These are phyloP conservation scores for Globomyces pollinis-pini DNA, from an alignment of 192 early-diverging fungal genomes.

Conservation along the genomic window DNA sequence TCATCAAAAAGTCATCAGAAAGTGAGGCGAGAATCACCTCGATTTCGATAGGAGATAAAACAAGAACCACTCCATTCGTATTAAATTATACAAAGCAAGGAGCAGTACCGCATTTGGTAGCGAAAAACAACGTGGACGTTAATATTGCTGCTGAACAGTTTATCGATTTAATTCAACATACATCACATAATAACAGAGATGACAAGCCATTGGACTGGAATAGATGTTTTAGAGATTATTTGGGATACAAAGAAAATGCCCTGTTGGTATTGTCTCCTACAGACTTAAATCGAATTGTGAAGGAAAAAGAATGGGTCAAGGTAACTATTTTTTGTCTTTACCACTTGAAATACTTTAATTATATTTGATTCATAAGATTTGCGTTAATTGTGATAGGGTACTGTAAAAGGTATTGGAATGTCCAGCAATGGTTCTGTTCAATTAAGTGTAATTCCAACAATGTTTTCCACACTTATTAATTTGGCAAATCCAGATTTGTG, in stretches of 20 bases:
- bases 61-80: not conserved
- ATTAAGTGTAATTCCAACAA: not conserved
- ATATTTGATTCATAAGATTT: too few relatives aligned
- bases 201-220: not conserved
- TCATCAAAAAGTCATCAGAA: too few relatives aligned
- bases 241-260: not conserved
- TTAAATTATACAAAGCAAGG: slow-evolving; percentile 4
- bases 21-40: too few relatives aligned
- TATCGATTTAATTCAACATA: not conserved
- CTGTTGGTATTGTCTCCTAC: not conserved
- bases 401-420: slow-evolving; percentile 8
- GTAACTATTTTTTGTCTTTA: not conserved
- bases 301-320: not conserved
- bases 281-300: not conserved
- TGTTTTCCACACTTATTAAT: not conserved
- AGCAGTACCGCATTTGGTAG: slow-evolving; percentile 3
- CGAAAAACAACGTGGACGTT: not conserved
- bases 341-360: not conserved
- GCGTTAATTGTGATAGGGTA: too few relatives aligned
- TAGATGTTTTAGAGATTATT: not conserved
- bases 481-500: not conserved
- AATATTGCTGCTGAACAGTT: not conserved
- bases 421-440: not conserved
- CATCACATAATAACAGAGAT: not conserved
- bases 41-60: too few relatives aligned